A percentile compares a stretch with the other conserved stretches of the same genome.
phyloP scores from a whole-genome alignment of 345 rosid genomes.

The Anacardium occidentale region DNA sequence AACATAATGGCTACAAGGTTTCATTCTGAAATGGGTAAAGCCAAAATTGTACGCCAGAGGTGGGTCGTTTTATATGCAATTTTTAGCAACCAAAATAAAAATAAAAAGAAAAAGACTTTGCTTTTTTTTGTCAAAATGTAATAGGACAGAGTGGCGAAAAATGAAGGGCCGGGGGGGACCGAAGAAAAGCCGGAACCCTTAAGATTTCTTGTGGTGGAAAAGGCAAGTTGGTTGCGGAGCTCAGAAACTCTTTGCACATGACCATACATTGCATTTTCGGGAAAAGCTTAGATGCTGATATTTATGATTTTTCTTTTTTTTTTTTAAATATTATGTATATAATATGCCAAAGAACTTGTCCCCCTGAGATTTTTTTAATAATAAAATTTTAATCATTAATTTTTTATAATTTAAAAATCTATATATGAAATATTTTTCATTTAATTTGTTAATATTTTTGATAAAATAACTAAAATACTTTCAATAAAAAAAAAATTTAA shows the following conservation, averaged over 20 bases:
- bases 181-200: background rate
- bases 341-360: too few species aligned
- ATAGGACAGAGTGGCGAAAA: background rate
- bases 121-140: slow-evolving; percentile 12
- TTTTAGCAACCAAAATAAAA: background rate
- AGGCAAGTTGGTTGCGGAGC: background rate
- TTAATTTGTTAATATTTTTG: too few species aligned
- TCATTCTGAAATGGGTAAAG: slow-evolving; percentile 16
- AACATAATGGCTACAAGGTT: slow-evolving; percentile 7
- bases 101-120: too few species aligned
- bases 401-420: too few species aligned
- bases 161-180: background rate
- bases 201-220: slow-evolving; percentile 9
- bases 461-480: too few species aligned
- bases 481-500: too few species aligned
- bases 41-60: slow-evolving; percentile 17
- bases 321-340: too few species aligned
- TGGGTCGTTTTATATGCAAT: slow-evolving; percentile 13
- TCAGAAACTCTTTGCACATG: background rate
- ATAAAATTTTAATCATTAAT: too few species aligned
- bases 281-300: background rate
- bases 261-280: slow-evolving; percentile 1
- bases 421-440: too few species aligned
- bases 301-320: too few species aligned
- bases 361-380: too few species aligned